These are phyloP conservation scores for Dactylonectria macrodidyma DNA, from an alignment of 2,329 filamentous ascomycete species.

Conservation along the genomic window DNA sequence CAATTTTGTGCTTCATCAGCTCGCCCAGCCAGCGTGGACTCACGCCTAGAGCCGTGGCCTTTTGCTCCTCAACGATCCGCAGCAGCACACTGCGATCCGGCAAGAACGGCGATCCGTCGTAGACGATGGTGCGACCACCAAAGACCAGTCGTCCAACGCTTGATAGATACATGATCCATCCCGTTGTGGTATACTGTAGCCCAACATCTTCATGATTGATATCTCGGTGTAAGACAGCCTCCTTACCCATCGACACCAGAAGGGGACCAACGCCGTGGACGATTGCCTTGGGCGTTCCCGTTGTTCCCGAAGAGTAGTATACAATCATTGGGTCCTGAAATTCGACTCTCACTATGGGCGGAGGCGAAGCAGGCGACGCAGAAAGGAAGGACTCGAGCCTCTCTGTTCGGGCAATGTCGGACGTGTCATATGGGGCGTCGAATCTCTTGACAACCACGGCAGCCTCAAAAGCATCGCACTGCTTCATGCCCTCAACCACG, in stretches of 20 bases:
- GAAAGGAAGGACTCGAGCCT: conserved; percentile 62
- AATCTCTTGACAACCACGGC: conserved; percentile 79
- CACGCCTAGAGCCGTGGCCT: conserved; percentile 80
- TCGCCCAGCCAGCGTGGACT: conserved; percentile 85
- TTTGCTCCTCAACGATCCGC: conserved; percentile 72
- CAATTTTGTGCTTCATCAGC: conserved; percentile 74
- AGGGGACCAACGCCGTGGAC: conserved; percentile 81
- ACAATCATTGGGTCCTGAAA: conserved; percentile 85
- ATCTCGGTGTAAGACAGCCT: conserved; percentile 68
- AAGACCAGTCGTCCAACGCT: conserved; percentile 71
- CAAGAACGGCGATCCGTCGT: conserved; percentile 86
- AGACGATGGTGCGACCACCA: conserved; percentile 77
- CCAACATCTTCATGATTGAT: conserved; percentile 57
- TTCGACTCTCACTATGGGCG: conserved; percentile 71
- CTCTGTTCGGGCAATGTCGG: conserved; percentile 63
- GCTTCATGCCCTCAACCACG: conserved; percentile 76
- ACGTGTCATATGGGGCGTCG: conserved; percentile 71
- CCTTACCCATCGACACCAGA: conserved; percentile 70
- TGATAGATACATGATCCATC: conserved; percentile 91
- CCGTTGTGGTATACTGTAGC: conserved; percentile 76
- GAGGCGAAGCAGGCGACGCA: conserved; percentile 50
- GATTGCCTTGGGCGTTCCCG: conserved; percentile 88
- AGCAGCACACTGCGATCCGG: conserved; percentile 77
- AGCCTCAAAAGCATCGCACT: conserved; percentile 72
- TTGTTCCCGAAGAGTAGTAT: conserved; percentile 86